Conservation (phyloP, 108 stramenopile species). For the Epithemia pelagica region DNA sequence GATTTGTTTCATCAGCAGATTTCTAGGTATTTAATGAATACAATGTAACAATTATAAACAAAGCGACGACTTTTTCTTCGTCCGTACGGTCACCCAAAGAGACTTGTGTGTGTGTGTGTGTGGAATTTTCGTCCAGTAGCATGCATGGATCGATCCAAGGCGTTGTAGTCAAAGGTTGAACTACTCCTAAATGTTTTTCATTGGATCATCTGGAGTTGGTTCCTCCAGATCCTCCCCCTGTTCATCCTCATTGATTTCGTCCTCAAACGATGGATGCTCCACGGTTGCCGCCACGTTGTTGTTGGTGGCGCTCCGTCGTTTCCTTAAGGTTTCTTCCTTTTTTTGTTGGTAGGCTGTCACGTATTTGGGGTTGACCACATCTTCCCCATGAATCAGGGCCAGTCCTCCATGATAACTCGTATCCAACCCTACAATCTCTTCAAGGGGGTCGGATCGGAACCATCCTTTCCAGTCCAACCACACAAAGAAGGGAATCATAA, state of each 20-base stretch:
- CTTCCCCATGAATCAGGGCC: constrained; percentile 30
- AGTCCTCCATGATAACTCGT: constrained; percentile 75
- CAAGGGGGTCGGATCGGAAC: constrained; percentile 71
- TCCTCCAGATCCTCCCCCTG: background rate
- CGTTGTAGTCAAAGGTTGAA: no score
- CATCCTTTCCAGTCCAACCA: constrained; percentile 51
- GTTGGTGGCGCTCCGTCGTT: background rate
- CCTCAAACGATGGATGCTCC: background rate
- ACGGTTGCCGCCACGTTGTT: background rate
- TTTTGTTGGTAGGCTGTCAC: constrained; percentile 32
- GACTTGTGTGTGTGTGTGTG: no score
- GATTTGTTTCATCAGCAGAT: no score
- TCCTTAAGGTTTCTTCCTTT: constrained; percentile 19
- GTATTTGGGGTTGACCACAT: constrained; percentile 47
- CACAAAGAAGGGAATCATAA: constrained; percentile 75
- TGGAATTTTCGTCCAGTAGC: no score
- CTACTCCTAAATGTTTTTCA: no score
- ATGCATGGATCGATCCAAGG: no score
- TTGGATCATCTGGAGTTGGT: no score
- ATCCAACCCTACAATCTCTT: constrained; percentile 82
- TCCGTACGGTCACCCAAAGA: no score
- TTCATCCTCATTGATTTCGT: constrained; percentile 1
- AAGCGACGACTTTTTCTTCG: no score
- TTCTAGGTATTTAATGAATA: no score
- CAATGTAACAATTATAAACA: no score